Conservation (phyloP, 257 asterid species). For the Salvia splendens region DNA sequence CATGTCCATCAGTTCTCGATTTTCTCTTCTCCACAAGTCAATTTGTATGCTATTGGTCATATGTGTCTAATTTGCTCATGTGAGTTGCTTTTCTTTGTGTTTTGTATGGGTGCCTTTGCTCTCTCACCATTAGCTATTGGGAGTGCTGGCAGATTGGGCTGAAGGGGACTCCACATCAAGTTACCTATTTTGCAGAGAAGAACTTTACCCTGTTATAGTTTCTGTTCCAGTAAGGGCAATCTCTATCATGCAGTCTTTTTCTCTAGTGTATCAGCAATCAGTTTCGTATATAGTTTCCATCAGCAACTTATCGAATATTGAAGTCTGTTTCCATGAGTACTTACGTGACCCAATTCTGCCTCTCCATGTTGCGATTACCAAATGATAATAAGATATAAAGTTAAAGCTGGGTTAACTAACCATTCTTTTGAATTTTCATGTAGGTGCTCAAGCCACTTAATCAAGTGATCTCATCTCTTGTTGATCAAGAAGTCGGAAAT, state of each 20-base stretch:
- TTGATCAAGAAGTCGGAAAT: conserved; percentile 93
- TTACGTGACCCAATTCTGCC: too few relatives aligned
- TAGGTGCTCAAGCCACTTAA: conserved; percentile 84
- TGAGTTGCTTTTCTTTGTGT: too few relatives aligned
- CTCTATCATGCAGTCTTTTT: conserved; percentile 18
- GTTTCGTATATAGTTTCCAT: neutral
- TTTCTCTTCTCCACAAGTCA: conserved; percentile 20
- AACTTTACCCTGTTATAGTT: conserved; percentile 87
- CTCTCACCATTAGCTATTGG: conserved; percentile 16
- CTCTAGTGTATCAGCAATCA: conserved; percentile 8
- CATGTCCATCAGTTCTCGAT: conserved; percentile 5
- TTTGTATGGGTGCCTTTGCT: too few relatives aligned
- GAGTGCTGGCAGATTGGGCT: conserved; percentile 61
- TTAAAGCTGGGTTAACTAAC: conserved; percentile 22
- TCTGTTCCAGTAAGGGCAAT: conserved; percentile 78
- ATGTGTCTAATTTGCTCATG: conserved; percentile 15
- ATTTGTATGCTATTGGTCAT: conserved; percentile 23
- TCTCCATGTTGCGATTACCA: too few relatives aligned
- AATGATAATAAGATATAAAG: too few relatives aligned
- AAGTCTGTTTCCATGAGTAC: conserved; percentile 22
- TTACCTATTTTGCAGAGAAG: conserved; percentile 92
- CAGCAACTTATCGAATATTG: neutral
- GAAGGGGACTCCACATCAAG: conserved; percentile 98
- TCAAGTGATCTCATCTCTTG: conserved; percentile 84
- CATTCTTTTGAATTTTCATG: conserved; percentile 22